phyloP scores from a whole-genome alignment of 495 filamentous ascomycete species.

The Penicillium longicatenatum region DNA sequence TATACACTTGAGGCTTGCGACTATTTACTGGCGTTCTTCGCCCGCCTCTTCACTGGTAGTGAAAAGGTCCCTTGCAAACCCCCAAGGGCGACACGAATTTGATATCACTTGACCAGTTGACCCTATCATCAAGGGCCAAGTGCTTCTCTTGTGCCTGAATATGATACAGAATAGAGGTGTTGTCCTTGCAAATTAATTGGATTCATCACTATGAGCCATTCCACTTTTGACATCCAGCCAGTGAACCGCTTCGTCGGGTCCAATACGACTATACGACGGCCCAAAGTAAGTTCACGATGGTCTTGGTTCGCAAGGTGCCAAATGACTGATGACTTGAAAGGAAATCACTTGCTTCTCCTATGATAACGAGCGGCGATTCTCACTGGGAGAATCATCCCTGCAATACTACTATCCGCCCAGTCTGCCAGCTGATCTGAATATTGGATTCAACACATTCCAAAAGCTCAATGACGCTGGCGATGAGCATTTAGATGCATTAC shows the following conservation, averaged over 20 bases:
- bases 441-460: conserved; percentile 79
- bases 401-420: conserved; percentile 84
- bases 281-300: conserved; percentile 53
- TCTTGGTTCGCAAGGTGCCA: not conserved
- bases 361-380: conserved; percentile 77
- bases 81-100: not conserved
- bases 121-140: not conserved
- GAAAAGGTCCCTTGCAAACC: not conserved
- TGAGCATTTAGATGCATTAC: conserved; percentile 83
- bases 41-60: not conserved
- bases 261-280: conserved; percentile 65
- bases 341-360: conserved; percentile 93
- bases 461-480: conserved; percentile 80
- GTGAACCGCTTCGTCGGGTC: conserved; percentile 59
- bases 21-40: not conserved
- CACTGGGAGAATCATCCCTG: conserved; percentile 73
- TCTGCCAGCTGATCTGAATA: conserved; percentile 69
- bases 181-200: not conserved
- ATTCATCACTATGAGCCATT: not conserved
- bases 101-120: not conserved
- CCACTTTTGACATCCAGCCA: conserved; percentile 63
- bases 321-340: conserved; percentile 35
- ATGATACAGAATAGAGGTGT: not conserved
- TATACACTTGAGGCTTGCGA: not conserved
- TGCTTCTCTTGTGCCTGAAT: not conserved